Evolutionary conservation across 2,329 filamentous ascomycete genomes (phyloP), one percentile per base, ranked within the genome.

Genomic region (Penicillium sp.): DNA sequence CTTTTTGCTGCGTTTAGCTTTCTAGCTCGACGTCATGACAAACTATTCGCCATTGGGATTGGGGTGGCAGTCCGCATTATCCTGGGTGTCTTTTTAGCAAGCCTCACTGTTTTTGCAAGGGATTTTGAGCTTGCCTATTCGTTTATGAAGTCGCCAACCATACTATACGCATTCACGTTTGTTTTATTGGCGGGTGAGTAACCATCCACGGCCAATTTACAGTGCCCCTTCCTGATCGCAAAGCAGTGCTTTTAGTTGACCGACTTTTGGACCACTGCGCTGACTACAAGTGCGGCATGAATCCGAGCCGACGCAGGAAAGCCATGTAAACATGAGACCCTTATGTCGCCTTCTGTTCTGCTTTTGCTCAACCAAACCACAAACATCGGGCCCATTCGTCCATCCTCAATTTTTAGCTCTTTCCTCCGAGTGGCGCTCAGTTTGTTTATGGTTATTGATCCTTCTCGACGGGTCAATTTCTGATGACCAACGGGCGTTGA

Each of bases 131-230:
- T 77, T 38, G 72, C 73, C 0, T 77, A 77, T 67, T 69, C 68
- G 3, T 78, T 77, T 63, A 79, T 79, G 76, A 79, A 74, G 11
- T 78, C 72, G 54, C 75, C 76, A 6, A 68, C 71, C n/a, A 78
- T 78, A 58, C 61, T 79, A 19, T 77, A 76, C 59, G 71, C 73
- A 11, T 75, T 75, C 53, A 74, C 71, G 3, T 61, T 76, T 30
- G 69, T 66, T 3, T 63, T 79, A 45, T 58, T 76, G 29, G 63
- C 68, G 35, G 71, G 76, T 75, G 26, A 64, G 74, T 69, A 31
- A 31, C 23, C 31, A 41, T 44, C 11, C 29, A 17, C 46, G 48
- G 35, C 45, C 5, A 52, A 8, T 21, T 45, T 35, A 5, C 49
- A 26, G 7, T 38, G 19, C 48, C 5, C 50, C 4, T 52, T 51